Evolutionary conservation across 2,329 filamentous ascomycete genomes (phyloP).

Genomic region (Blastomyces emzantsi): DNA sequence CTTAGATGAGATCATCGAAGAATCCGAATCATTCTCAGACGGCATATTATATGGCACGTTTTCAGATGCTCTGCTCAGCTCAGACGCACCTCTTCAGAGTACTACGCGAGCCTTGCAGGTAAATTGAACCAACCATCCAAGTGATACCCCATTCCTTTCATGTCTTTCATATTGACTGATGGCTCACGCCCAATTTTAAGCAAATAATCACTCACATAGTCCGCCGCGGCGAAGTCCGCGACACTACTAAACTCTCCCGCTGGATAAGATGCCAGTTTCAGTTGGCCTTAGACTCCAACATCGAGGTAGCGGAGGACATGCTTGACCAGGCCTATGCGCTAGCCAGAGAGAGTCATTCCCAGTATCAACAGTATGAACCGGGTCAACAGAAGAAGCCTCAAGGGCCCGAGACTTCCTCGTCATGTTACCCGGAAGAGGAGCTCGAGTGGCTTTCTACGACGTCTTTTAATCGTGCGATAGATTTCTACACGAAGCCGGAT

Average conservation of each 20-base stretch:
- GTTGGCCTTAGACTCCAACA: conserved; percentile 45
- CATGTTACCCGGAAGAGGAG: conserved; percentile 44
- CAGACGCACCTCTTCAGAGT: conserved; percentile 36
- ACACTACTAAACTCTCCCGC: conserved; percentile 57
- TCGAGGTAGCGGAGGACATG: conserved; percentile 26
- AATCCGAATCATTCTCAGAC: conserved; percentile 21
- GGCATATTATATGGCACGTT: conserved; percentile 52
- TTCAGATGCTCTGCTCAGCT: conserved; percentile 55
- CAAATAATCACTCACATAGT: conserved; percentile 63
- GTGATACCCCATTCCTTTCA: background rate
- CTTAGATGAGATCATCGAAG: conserved; percentile 51
- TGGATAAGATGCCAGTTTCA: conserved; percentile 75
- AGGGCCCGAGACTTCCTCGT: conserved; percentile 28
- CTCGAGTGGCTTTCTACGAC: conserved; percentile 49
- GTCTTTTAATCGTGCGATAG: conserved; percentile 48
- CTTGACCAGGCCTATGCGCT: conserved; percentile 28
- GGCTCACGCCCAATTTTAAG: conserved; percentile 38
- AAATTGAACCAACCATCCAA: background rate
- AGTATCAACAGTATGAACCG: conserved; percentile 12
- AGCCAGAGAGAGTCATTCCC: conserved; percentile 17
- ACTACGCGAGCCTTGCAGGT: conserved; percentile 35
- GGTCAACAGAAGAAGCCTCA: conserved; percentile 17
- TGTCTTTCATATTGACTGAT: conserved; percentile 20
- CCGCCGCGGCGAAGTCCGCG: conserved; percentile 35
- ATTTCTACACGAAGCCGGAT: conserved; percentile 36